Base-by-base conservation (phyloP, 2,329 filamentous ascomycete species). In the Lachnellula arida region DNA sequence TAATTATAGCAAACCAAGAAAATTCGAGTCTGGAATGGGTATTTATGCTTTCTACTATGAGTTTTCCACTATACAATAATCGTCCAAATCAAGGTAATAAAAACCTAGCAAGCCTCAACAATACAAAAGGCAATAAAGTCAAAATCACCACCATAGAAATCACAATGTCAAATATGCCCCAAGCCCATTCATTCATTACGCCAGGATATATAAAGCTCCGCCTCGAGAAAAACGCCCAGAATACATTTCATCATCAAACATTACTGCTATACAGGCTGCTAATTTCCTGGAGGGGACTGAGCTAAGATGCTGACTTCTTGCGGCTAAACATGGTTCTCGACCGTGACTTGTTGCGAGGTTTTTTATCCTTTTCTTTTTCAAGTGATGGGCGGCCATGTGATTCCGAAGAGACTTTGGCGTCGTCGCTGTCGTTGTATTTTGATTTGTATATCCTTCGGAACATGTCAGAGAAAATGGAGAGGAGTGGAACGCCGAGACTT, bases 361-460 rank as follows among this genome's bases (percentile, higher is more conserved):
- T 89, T 72, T 87, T 89, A 49, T 78, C 59, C 28, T 58, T 62
- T 48, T 78, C 53, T 25, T 59, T 63, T 39, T 60, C 60, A 46
- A 50, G 50, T 17, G 61, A 60, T 37, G 53, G 46, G 37, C 59
- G 60, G 11, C 48, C 79, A 60, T 76, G 77, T 61, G 74, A 46
- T 37, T 62, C 59, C 78, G 57, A 71, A 71, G 56, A 73, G 70
- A 55, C 68, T 34, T 52, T 59, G 19, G 54, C 54, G 15, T 71
- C 67, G 19, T 72, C 77, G 39, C 87, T 83, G 25, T 90, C 88
- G 58, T 87, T 84, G 71, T 97, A 97, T 70, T 97, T 97, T 55
- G 91, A 76, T 73, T 97, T 97, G 78, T 97, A 92, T 65, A 97
- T 97, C 92, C 91, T 96, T 56, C 40, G 46, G 12, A 50, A 40